Evolutionary conservation across 2,329 filamentous ascomycete species (phyloP), one percentile per base, ranked within the genome.

Genomic region (Grosmannia penicillata): DNA sequence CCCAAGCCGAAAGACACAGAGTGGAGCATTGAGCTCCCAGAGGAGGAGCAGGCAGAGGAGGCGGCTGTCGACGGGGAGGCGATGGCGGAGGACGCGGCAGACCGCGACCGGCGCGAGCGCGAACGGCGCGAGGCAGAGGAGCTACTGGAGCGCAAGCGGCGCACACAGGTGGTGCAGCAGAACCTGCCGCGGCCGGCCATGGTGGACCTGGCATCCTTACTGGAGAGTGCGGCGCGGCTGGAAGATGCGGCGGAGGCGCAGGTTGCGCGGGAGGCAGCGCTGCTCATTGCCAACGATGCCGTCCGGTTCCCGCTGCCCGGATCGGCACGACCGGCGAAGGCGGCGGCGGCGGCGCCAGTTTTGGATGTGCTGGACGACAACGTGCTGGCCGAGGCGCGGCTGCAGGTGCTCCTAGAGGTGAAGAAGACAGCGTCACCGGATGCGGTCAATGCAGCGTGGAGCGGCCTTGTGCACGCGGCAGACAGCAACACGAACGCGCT

Each of bases 1-100:
- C 91, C 91, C 1, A 93, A 83, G 52, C 91, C 91, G 1, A 95
- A 93, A 53, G 85, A 94, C 52, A 81, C 76, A 0, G 87, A 95
- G 47, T 96, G 84, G 80, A 91, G 96, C 48, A 74, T 96, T 33
- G 89, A 95, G 54, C 62, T 93, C 25, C 89, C 89, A 0, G 85
- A 93, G 29, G 86, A 94, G 46, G 69, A 81, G 45, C 64, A 72
- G 44, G 83, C 91, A 48, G 65, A 71, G 43, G 84, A 89, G 47
- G 51, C 61, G 4, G 57, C 56, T 6, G 57, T 55, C 15, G 52
- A 54, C 3, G 56, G 56, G 3, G 62, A 68, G 32, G 67, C 77
- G 37, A 52, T 70, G n/a, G 72, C 73, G 43, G 69, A 72, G 49
- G 68, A 71, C 45, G 63, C 67, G 0, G 85, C 82, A 14, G 76